A percentile compares a stretch with the other conserved stretches of the same genome.
These are phyloP conservation scores for Aspergillus aculeatinus DNA, from an alignment of 2,329 filamentous ascomycete genomes.

Conservation along the genomic window DNA sequence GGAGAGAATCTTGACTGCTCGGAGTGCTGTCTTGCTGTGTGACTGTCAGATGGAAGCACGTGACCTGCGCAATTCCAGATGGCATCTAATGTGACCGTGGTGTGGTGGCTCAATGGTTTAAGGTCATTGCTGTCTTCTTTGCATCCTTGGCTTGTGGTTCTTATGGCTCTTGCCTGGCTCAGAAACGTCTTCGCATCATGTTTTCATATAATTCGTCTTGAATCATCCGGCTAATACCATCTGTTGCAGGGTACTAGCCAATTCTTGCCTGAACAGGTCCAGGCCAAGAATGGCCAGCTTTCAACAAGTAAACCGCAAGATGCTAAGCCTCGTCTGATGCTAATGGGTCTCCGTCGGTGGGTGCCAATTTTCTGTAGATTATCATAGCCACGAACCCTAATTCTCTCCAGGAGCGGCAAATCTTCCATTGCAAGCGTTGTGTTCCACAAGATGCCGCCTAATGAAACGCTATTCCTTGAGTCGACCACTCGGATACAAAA, in stretches of 20 bases:
- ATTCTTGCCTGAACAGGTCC: constrained; percentile 21
- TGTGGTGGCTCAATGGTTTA: no score
- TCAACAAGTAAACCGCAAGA: constrained; percentile 49
- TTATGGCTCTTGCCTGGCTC: background rate
- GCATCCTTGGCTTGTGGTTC: background rate
- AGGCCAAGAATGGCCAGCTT: constrained; percentile 28
- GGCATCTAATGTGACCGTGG: no score
- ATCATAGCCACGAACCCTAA: constrained; percentile 15
- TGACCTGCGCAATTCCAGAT: no score
- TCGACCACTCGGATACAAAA: constrained; percentile 93
- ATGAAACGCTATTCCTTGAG: constrained; percentile 92
- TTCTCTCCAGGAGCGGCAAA: constrained; percentile 75
- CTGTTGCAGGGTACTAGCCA: constrained; percentile 36
- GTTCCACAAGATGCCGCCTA: constrained; percentile 96
- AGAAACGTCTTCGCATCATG: constrained; percentile 1
- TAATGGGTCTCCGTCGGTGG: constrained; percentile 95
- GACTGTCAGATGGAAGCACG: no score
- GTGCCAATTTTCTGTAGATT: constrained; percentile 19
- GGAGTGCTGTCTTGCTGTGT: no score
- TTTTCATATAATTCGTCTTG: background rate
- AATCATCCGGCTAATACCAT: constrained; percentile 13
- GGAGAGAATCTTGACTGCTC: no score
- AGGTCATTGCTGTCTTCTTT: background rate
- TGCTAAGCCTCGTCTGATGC: constrained; percentile 76
- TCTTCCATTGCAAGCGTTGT: constrained; percentile 98